phyloP scores from a whole-genome alignment of 148 eudicot species.

The Polygonum maritimum region DNA sequence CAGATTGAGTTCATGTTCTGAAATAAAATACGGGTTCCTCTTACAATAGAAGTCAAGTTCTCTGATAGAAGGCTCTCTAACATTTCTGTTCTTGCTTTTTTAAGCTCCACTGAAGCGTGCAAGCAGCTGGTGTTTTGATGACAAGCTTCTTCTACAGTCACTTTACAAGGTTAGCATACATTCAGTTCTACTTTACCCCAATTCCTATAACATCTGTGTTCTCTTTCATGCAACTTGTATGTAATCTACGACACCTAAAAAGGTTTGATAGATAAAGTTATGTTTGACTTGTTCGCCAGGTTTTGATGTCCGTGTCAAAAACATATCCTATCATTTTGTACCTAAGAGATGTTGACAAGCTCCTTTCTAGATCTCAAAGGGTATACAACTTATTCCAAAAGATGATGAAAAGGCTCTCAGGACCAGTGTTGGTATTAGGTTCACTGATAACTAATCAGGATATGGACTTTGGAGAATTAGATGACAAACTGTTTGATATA shows the following conservation, averaged over 20 bases:
- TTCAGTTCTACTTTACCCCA: background rate
- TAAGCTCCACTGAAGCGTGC: slow-evolving; percentile 68
- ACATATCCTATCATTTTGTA: slow-evolving; percentile 66
- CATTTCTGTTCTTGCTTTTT: background rate
- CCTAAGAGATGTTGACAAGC: slow-evolving; percentile 77
- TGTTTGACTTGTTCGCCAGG: slow-evolving; percentile 25
- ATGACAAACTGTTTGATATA: slow-evolving; percentile 56
- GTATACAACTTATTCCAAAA: slow-evolving; percentile 61
- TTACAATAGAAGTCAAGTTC: background rate
- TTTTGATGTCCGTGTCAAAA: slow-evolving; percentile 60
- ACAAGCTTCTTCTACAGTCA: slow-evolving; percentile 78
- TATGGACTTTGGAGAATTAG: slow-evolving; percentile 37
- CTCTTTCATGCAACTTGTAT: background rate
- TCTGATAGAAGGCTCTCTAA: background rate
- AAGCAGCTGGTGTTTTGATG: slow-evolving; percentile 86
- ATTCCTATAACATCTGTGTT: background rate
- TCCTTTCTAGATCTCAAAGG: slow-evolving; percentile 66
- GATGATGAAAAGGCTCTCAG: slow-evolving; percentile 68
- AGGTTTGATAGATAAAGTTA: background rate
- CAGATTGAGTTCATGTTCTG: background rate
- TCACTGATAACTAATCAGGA: slow-evolving; percentile 50
- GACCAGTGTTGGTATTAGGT: slow-evolving; percentile 72
- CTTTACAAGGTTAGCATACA: slow-evolving; percentile 59
- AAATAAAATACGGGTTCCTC: background rate
- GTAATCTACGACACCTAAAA: background rate